Percentiles rank a stretch among this genome's conserved stretches.
phyloP scores from a whole-genome alignment of 164 flowering plant genomes.

The Vitis rotundifolia region DNA sequence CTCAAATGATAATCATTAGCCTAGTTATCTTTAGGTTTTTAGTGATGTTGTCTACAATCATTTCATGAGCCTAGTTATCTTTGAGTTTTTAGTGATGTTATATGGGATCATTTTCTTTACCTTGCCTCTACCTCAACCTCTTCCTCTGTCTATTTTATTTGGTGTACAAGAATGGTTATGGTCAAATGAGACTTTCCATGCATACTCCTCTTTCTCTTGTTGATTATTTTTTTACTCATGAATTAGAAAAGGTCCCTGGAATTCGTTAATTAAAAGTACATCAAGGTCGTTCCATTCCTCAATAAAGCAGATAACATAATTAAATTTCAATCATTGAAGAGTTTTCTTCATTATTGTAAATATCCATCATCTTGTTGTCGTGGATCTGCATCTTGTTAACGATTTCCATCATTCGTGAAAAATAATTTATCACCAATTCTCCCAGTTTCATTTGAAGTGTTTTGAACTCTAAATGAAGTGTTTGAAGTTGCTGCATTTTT shows the following conservation, averaged over 20 bases:
- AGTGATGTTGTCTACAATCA: conserved; percentile 9
- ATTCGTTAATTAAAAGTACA: conserved; percentile 12
- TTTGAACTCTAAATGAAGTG: too few species aligned
- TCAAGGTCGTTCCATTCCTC: neutral
- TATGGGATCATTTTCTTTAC: conserved; percentile 11
- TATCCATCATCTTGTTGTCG: conserved; percentile 14
- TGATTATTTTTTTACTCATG: conserved; percentile 12
- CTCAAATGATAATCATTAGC: conserved; percentile 4
- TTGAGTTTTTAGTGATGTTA: neutral
- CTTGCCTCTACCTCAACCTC: conserved; percentile 13
- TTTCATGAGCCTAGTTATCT: neutral
- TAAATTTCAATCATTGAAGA: conserved; percentile 23
- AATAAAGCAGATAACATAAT: conserved; percentile 5
- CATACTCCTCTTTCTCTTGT: conserved; percentile 14
- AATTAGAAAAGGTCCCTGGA: conserved; percentile 13
- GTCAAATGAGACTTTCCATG: conserved; percentile 7
- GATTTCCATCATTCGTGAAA: neutral
- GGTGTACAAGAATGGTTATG: neutral
- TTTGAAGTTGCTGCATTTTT: too few species aligned
- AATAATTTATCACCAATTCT: neutral
- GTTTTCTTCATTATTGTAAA: conserved; percentile 12
- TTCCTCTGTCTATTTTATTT: neutral
- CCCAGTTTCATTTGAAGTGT: too few species aligned
- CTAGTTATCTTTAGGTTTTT: conserved; percentile 8
- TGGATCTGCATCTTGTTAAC: conserved; percentile 7